Base-by-base conservation (phyloP, 176 grass and related monocot species). In the Neostapfia colusana region DNA sequence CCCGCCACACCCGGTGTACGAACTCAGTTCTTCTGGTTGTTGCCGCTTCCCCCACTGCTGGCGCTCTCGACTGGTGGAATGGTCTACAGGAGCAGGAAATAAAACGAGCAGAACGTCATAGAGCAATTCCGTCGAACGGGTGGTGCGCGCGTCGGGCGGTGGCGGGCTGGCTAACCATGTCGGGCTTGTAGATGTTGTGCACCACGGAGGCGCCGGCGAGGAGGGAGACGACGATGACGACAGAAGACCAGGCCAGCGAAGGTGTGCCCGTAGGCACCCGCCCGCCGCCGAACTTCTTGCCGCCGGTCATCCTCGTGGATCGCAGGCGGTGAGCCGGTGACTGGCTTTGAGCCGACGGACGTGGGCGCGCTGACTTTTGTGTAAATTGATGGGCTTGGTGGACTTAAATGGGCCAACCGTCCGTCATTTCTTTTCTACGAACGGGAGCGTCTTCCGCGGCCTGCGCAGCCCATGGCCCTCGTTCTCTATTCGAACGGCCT, bases 171-270 rank as follows among this genome's bases (percentile, higher is more conserved):
- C 55, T 58, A 25, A 58, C 55, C 55, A 58, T 25, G 10, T 58
- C 55, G 13, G 55, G 55, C 21, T 58, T 58, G 55, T 58, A 58
- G 23, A 58, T 58, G 55, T 58, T 58, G 55, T 58, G 55, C 10
- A 58, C 55, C 3, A 58, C 23, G 9, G 55, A 58, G 55, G 55
- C 55, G 55, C 55, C 55, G 23, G 55, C 55, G 55, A 58, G 55
- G 55, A 58, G 55, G 23, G 55, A 58, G 23, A 26, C 55, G 55
- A 58, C 55, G 55, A 58, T 58, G 55, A 58, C 55, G 55, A 58
- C 55, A 26, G 55, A 58, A 58, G 55, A 58, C 55, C 55, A 58
- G 55, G 23, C 55, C 3, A 58, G 10, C 55, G 55, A 58, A 11
- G 55, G 55, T 26, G 55, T 58, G 3, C 55, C 55, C 55, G 55